Evolutionary conservation across 768 basidiomycete species (phyloP).

Genomic region (Dioszegia aurantiaca): DNA sequence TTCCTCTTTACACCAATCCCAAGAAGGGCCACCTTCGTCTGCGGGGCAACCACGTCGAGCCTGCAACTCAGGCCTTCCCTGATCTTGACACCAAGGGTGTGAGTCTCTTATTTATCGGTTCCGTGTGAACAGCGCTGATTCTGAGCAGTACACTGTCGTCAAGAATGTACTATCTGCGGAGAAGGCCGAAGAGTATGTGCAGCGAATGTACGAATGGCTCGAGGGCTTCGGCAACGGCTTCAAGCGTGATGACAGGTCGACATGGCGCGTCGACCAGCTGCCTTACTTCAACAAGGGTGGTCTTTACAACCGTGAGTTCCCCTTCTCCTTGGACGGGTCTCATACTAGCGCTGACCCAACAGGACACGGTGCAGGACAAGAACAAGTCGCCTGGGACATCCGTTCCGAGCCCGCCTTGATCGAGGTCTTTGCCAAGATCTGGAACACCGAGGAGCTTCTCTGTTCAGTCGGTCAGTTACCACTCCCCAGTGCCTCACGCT

Average conservation of each 20-base stretch:
- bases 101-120: slow-evolving; percentile 14
- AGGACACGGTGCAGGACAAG: slow-evolving; percentile 40
- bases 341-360: slow-evolving; percentile 10
- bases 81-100: slow-evolving; percentile 39
- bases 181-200: slow-evolving; percentile 38
- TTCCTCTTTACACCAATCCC: slow-evolving; percentile 9
- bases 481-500: not conserved
- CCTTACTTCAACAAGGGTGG: slow-evolving; percentile 35
- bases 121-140: slow-evolving; percentile 1
- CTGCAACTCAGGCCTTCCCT: slow-evolving; percentile 19
- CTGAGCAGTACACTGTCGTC: slow-evolving; percentile 34
- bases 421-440: slow-evolving; percentile 48
- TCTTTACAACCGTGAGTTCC: slow-evolving; percentile 12
- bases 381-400: slow-evolving; percentile 49
- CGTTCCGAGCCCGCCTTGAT: slow-evolving; percentile 42
- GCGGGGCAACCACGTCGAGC: slow-evolving; percentile 15
- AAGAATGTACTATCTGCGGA: slow-evolving; percentile 33
- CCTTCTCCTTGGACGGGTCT: not conserved
- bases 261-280: slow-evolving; percentile 46
- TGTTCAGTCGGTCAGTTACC: slow-evolving; percentile 44
- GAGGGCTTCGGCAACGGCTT: slow-evolving; percentile 51
- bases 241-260: slow-evolving; percentile 49
- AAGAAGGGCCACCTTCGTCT: slow-evolving; percentile 14
- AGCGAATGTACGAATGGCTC: slow-evolving; percentile 45
- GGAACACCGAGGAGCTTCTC: slow-evolving; percentile 46